A percentile compares a stretch with the other conserved stretches of the same genome.
These are phyloP conservation scores for Verticillium nonalfalfae DNA, from an alignment of 2,329 filamentous ascomycete genomes.

Conservation along the genomic window DNA sequence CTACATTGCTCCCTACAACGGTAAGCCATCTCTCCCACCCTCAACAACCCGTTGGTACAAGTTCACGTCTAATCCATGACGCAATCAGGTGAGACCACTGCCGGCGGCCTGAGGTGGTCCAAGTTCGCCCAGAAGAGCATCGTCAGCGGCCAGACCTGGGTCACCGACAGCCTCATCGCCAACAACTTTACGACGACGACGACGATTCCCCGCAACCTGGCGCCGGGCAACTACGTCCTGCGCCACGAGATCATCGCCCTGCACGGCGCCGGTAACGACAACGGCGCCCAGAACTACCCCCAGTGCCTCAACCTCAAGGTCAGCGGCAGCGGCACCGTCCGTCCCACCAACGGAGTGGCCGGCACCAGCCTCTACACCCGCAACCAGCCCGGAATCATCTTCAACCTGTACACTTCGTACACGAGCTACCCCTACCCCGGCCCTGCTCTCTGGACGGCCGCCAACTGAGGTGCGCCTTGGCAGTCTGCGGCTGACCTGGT, in stretches of 20 bases:
- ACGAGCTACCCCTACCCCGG: slow-evolving; percentile 23
- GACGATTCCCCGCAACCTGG: slow-evolving; percentile 38
- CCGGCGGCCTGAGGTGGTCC: neutral
- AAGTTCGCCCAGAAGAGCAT: slow-evolving; percentile 1
- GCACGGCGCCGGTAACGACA: slow-evolving; percentile 34
- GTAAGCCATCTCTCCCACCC: slow-evolving; percentile 23
- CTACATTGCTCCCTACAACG: slow-evolving; percentile 30
- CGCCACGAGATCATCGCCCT: slow-evolving; percentile 51
- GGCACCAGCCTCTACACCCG: slow-evolving; percentile 28
- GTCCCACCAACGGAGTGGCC: slow-evolving; percentile 21
- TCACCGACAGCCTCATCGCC: slow-evolving; percentile 42
- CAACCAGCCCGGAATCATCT: slow-evolving; percentile 25
- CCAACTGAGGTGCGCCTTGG: neutral
- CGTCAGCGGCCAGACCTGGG: slow-evolving; percentile 50
- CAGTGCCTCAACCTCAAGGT: slow-evolving; percentile 44
- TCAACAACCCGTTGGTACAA: neutral
- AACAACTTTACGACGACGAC: slow-evolving; percentile 41
- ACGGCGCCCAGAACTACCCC: slow-evolving; percentile 44
- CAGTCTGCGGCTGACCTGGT: neutral
- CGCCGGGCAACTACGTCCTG: slow-evolving; percentile 46
- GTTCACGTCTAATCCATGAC: neutral
- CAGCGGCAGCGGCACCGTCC: slow-evolving; percentile 27
- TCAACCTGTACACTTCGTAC: slow-evolving; percentile 25
- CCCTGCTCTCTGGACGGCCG: slow-evolving; percentile 15
- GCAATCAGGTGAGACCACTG: neutral